phyloP scores from a whole-genome alignment of 441 rosid species.

The Heliophila coronopifolia region DNA sequence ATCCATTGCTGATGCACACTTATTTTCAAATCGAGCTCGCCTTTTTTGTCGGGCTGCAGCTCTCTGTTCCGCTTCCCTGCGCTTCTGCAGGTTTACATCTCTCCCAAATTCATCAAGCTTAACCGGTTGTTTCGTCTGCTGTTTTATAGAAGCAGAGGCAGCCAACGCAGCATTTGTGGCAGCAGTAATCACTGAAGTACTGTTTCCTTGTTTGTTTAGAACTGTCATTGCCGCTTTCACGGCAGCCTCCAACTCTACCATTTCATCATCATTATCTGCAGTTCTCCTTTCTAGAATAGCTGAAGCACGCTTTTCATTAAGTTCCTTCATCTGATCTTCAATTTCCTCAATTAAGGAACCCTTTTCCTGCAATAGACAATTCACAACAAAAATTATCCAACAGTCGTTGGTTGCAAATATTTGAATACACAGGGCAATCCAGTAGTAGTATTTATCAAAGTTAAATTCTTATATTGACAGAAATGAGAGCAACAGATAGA shows the following conservation, averaged over 20 bases:
- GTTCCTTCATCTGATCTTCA: conserved; percentile 80
- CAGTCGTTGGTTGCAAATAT: not conserved
- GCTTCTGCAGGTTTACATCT: conserved; percentile 74
- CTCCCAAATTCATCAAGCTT: conserved; percentile 90
- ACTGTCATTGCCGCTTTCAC: conserved; percentile 69
- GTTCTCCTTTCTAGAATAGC: conserved; percentile 65
- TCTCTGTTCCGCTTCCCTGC: conserved; percentile 64
- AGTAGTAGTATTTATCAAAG: not conserved
- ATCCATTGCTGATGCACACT: conserved; percentile 58
- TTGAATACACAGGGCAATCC: not conserved
- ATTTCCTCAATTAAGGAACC: conserved; percentile 84
- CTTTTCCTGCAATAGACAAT: conserved; percentile 49
- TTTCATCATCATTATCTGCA: conserved; percentile 77
- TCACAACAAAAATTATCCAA: conserved; percentile 8
- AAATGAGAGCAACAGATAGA: not conserved
- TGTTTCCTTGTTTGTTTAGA: conserved; percentile 53
- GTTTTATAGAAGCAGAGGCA: conserved; percentile 56
- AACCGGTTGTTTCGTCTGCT: conserved; percentile 46
- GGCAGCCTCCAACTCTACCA: conserved; percentile 74
- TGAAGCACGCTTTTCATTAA: conserved; percentile 66
- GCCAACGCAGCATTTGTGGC: conserved; percentile 73
- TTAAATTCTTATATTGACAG: not conserved
- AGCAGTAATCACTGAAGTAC: conserved; percentile 48
- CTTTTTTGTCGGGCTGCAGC: conserved; percentile 65
- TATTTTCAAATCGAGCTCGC: conserved; percentile 61